A percentile compares a stretch with the other conserved stretches of the same genome.
phyloP scores from a whole-genome alignment of 2,329 filamentous ascomycete species.

The Penicillium sclerotiorum region DNA sequence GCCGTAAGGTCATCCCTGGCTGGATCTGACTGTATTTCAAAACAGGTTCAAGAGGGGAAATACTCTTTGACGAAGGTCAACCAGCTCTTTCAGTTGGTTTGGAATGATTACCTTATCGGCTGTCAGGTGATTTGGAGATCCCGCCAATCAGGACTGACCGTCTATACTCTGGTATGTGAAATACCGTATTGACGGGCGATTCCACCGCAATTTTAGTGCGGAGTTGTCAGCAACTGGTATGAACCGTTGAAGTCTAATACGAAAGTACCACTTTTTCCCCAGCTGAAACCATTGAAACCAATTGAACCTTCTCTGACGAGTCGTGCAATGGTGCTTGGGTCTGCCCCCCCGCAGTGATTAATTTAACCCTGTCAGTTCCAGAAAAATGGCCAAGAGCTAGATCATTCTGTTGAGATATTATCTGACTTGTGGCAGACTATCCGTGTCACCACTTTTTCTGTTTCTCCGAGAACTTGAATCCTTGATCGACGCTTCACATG shows the following conservation, averaged over 20 bases:
- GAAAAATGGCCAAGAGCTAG: too few relatives aligned
- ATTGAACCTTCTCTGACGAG: too few relatives aligned
- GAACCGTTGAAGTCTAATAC: slow-evolving; percentile 3
- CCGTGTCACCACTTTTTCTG: neutral
- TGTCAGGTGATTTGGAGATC: slow-evolving; percentile 18
- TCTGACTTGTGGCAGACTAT: neutral
- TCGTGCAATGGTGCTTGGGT: too few relatives aligned
- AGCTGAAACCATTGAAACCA: too few relatives aligned
- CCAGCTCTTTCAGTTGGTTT: neutral
- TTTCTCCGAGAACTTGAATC: neutral
- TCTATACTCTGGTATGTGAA: slow-evolving; percentile 14
- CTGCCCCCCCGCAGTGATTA: neutral
- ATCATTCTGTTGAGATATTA: too few relatives aligned
- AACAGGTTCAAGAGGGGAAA: neutral
- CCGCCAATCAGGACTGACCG: slow-evolving; percentile 11
- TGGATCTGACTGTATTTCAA: too few relatives aligned
- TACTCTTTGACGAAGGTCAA: neutral
- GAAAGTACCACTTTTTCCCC: too few relatives aligned
- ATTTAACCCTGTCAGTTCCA: neutral
- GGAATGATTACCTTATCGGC: slow-evolving; percentile 15
- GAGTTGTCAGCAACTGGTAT: slow-evolving; percentile 2
- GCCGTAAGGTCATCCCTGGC: slow-evolving; percentile 49
- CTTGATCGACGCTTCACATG: slow-evolving; percentile 30
- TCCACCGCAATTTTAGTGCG: neutral
- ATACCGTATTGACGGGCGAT: slow-evolving; percentile 17